Evolutionary conservation across 2,329 filamentous ascomycete species (phyloP).

Genomic region (Xylogone sp.): DNA sequence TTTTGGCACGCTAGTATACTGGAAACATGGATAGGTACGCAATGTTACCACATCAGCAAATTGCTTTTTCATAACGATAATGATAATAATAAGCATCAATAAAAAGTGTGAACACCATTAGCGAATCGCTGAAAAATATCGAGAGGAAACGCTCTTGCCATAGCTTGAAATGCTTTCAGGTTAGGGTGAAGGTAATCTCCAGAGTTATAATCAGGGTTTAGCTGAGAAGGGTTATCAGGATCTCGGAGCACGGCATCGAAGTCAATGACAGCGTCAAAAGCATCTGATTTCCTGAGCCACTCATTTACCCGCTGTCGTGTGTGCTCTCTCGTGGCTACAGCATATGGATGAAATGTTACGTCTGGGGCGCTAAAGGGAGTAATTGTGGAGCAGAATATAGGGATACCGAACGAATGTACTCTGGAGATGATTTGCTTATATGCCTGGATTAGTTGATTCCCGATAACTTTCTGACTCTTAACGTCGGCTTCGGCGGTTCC

Average conservation of each 20-base stretch:
- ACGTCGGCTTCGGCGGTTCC: conserved; percentile 43
- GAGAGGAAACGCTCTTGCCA: conserved; percentile 53
- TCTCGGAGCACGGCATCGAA: conserved; percentile 55
- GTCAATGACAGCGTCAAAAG: conserved; percentile 59
- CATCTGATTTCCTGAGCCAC: conserved; percentile 51
- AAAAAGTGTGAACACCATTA: neutral
- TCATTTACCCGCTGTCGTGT: conserved; percentile 52
- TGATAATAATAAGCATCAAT: neutral
- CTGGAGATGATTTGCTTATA: conserved; percentile 53
- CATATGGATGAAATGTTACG: conserved; percentile 40
- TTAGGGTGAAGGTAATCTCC: conserved; percentile 61
- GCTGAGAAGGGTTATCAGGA: conserved; percentile 37
- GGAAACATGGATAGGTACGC: no score
- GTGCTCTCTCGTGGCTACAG: conserved; percentile 45
- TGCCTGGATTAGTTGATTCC: conserved; percentile 45
- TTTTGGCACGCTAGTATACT: no score
- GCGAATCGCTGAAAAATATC: conserved; percentile 39
- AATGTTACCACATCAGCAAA: no score
- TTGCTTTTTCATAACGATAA: no score
- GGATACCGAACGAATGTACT: conserved; percentile 47
- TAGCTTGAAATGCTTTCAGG: conserved; percentile 47
- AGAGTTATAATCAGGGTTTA: conserved; percentile 45
- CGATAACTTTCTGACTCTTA: conserved; percentile 40
- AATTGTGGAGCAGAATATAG: conserved; percentile 56
- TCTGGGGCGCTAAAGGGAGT: conserved; percentile 48